Conservation (phyloP, 108 stramenopile genomes). For the Skeletonema costatum region DNA sequence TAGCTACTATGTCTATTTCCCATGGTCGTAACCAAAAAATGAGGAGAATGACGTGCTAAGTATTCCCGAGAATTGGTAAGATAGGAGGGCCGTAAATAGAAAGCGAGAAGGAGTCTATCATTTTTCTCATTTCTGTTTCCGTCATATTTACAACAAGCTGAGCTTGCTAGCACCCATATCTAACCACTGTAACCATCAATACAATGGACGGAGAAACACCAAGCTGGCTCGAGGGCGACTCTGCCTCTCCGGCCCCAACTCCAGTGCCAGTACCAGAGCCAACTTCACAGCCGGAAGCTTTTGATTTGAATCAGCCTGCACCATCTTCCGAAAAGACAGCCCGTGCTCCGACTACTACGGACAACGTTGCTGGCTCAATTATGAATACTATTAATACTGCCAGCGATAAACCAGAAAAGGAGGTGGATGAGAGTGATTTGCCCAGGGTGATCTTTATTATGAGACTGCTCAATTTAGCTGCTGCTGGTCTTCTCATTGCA, state of each 20-base stretch:
- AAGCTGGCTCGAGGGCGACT: conserved; percentile 27
- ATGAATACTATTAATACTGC: not conserved
- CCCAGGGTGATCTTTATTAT: conserved; percentile 74
- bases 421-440: conserved; percentile 68
- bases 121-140: too few relatives aligned
- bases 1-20: too few relatives aligned
- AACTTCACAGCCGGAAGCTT: conserved; percentile 7
- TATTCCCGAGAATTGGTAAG: too few relatives aligned
- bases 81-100: too few relatives aligned
- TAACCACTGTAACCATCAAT: not conserved
- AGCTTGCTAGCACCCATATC: too few relatives aligned
- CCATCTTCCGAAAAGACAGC: conserved; percentile 20
- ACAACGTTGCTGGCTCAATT: conserved; percentile 46
- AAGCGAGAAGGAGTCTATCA: too few relatives aligned
- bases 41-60: not conserved
- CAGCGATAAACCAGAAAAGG: conserved; percentile 1
- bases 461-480: conserved; percentile 75
- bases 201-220: conserved; percentile 47
- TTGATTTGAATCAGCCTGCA: conserved; percentile 25
- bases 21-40: too few relatives aligned
- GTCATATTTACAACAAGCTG: too few relatives aligned
- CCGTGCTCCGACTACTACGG: conserved; percentile 13
- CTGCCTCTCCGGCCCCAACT: conserved; percentile 7
- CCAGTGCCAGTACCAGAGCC: conserved; percentile 2
- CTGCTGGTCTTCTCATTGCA: conserved; percentile 64